Percentiles rank a stretch among this genome's conserved stretches.
These are phyloP conservation scores for Salvia sclarea DNA, from an alignment of 305 asterid genomes.

Conservation along the genomic window DNA sequence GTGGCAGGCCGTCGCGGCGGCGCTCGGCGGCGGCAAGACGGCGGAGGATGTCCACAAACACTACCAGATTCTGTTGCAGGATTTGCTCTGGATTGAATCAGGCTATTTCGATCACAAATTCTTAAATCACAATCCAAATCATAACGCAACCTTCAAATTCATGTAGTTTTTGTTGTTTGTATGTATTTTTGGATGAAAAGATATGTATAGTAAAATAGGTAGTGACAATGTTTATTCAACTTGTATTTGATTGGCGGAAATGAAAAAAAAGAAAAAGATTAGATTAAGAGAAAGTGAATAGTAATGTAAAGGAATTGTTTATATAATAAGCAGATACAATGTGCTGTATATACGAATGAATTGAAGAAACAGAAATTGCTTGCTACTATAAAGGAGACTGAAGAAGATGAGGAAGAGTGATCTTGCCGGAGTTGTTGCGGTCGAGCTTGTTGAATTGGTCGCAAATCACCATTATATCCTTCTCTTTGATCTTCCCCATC, in stretches of 20 bases:
- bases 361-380: too few species aligned
- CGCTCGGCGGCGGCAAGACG: not conserved
- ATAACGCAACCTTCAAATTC: not conserved
- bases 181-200: not conserved
- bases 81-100: not conserved
- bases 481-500: slow-evolving; percentile 61
- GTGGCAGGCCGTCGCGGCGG: not conserved
- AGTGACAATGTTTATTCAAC: not conserved
- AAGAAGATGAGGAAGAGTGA: slow-evolving; percentile 49
- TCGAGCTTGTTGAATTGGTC: slow-evolving; percentile 59
- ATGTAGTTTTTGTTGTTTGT: not conserved
- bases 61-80: not conserved
- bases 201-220: not conserved
- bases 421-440: slow-evolving; percentile 51
- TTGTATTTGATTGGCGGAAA: too few species aligned
- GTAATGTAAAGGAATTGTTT: too few species aligned
- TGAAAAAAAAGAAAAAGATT: too few species aligned
- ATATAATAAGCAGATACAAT: too few species aligned
- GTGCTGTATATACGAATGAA: too few species aligned
- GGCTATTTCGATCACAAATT: not conserved
- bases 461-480: slow-evolving; percentile 55
- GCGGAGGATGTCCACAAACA: not conserved
- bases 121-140: too few species aligned
- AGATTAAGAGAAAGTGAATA: too few species aligned
- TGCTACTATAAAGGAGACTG: slow-evolving; percentile 35